Base-by-base conservation (phyloP, 2,329 filamentous ascomycete species). In the Aschersonia sp. region DNA sequence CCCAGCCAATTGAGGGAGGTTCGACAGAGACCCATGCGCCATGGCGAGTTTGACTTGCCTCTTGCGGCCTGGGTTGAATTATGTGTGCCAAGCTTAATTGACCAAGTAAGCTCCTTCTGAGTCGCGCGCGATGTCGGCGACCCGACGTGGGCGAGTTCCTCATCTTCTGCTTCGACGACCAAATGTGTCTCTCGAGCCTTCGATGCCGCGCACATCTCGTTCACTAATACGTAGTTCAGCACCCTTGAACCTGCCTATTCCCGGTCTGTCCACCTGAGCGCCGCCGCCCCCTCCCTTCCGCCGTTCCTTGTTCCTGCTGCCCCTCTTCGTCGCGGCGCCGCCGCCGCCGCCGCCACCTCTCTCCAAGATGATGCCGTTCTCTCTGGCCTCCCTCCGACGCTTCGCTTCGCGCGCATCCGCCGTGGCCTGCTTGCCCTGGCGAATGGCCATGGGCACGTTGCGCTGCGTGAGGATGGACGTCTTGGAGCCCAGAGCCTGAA, bases 311-410 rank as follows among this genome's bases (percentile, higher is more conserved):
- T 22, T 22, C 22, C 22, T 22, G 22, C 22, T 22, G 22, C 22
- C 22, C 22, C 22, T 22, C 22, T 22, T 22, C 22, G 22, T 22
- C 22, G 3, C 22, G 22, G 22, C 47, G 62, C 68, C 49, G 56
- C 62, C 37, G 62, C 66, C 53, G 61, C 61, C 31, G 60, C 54
- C 42, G 69, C 69, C 47, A 22, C 58, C 55, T 51, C 71, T 73
- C 70, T 97, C 92, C 35, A 97, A 69, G 45, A 97, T 80, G 56
- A 97, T 81, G 5, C 90, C 92, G 57, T 90, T 94, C 71, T 97
- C 90, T 58, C 75, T 79, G 2, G 92, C 92, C 62, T 95, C 87
- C 41, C 71, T 72, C 39, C 90, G 72, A 46, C 90, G 70, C 68
- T 76, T 84, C 10, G 75, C 68, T 62, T 96, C 89, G 50, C 77